These are phyloP conservation scores for Fusarium sp. DNA, from an alignment of 2,329 filamentous ascomycete genomes.

Conservation along the genomic window DNA sequence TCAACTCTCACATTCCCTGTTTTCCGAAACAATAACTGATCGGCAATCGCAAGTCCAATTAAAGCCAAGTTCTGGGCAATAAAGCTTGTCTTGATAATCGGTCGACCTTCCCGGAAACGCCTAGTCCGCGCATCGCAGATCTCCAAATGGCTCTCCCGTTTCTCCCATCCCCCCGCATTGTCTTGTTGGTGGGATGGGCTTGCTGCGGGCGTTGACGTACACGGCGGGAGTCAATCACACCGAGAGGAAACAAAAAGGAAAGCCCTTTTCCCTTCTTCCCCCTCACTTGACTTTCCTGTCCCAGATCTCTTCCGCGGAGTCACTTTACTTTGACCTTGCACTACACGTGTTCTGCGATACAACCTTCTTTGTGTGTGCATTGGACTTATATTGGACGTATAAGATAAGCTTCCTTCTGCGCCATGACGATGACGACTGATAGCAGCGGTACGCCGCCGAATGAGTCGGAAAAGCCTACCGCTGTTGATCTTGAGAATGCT, in stretches of 20 bases:
- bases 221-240: constrained; percentile 6
- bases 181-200: constrained; percentile 11
- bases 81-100: constrained; percentile 18
- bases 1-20: constrained; percentile 11
- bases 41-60: constrained; percentile 33
- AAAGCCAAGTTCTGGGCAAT: constrained; percentile 12
- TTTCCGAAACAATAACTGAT: constrained; percentile 22
- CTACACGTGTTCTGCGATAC: neutral
- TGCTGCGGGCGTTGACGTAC: constrained; percentile 26
- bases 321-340: neutral
- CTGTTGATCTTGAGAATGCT: constrained; percentile 33
- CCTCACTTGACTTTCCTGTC: neutral
- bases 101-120: constrained; percentile 35
- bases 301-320: constrained; percentile 2
- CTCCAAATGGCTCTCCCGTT: constrained; percentile 1
- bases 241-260: constrained; percentile 24
- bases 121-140: constrained; percentile 32
- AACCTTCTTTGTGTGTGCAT: neutral
- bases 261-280: neutral
- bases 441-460: constrained; percentile 30
- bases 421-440: constrained; percentile 36
- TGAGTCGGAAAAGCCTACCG: constrained; percentile 30
- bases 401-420: neutral
- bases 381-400: neutral
- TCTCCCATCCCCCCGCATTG: constrained; percentile 19